Evolutionary conservation across 2,329 filamentous ascomycete genomes (phyloP).

Genomic region (Microcyclosporella mali): DNA sequence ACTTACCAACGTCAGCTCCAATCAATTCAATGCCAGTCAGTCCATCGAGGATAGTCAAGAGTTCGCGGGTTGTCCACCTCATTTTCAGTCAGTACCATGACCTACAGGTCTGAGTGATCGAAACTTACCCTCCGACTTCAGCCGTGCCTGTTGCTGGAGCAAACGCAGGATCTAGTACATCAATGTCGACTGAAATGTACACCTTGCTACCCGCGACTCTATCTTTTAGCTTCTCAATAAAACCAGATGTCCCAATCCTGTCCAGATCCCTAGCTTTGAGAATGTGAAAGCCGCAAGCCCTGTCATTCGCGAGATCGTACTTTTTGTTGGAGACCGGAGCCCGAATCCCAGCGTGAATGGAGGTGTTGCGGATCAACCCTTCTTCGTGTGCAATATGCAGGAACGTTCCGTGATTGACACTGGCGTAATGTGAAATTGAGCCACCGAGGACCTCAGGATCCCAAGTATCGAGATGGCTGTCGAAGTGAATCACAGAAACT

Average conservation of each 20-base stretch:
- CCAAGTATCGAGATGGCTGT: conserved; percentile 50
- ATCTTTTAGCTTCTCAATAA: conserved; percentile 45
- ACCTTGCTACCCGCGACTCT: conserved; percentile 49
- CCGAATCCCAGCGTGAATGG: conserved; percentile 57
- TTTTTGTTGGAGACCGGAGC: conserved; percentile 47
- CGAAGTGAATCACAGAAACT: conserved; percentile 43
- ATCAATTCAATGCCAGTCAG: conserved; percentile 53
- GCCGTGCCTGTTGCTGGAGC: conserved; percentile 52
- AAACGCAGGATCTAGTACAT: conserved; percentile 51
- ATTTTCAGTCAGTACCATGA: too few relatives aligned
- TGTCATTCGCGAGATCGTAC: conserved; percentile 51
- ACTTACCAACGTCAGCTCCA: conserved; percentile 51
- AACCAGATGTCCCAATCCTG: conserved; percentile 41
- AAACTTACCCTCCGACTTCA: conserved; percentile 55
- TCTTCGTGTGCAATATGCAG: conserved; percentile 58
- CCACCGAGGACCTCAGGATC: conserved; percentile 51
- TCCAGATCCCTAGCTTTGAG: conserved; percentile 53
- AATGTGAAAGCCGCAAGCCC: conserved; percentile 53
- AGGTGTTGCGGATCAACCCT: conserved; percentile 52
- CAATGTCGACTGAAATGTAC: conserved; percentile 52
- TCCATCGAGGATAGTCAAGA: conserved; percentile 54
- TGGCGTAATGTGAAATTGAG: conserved; percentile 54
- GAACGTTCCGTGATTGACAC: conserved; percentile 56
- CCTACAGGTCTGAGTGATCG: too few relatives aligned
- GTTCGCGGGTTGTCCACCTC: conserved; percentile 56